A percentile compares a stretch with the other conserved stretches of the same genome.
Evolutionary conservation across 306 rosid genomes (phyloP).

Genomic region (Hippophae tibetana): DNA sequence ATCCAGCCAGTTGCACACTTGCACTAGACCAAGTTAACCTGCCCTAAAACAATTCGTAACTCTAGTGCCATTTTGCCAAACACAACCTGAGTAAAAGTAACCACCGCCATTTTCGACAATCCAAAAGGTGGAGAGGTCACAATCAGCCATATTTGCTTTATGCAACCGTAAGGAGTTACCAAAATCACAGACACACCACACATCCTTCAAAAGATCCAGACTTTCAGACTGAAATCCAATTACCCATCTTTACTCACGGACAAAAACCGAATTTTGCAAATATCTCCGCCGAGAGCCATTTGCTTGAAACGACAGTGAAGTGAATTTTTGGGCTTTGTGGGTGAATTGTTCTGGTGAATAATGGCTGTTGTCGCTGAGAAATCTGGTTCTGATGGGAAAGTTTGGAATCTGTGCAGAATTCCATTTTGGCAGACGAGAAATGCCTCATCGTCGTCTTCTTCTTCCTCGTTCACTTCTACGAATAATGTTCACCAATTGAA

Average conservation of each 20-base stretch:
- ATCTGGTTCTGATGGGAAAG: conserved; percentile 47
- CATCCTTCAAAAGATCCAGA: not conserved
- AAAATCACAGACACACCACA: conserved; percentile 18
- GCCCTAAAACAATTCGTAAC: not conserved
- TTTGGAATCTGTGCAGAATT: conserved; percentile 57
- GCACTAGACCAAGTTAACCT: conserved; percentile 8
- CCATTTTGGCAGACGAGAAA: conserved; percentile 77
- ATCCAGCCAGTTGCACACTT: conserved; percentile 24
- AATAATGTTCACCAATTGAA: conserved; percentile 40
- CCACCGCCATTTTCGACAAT: conserved; percentile 35
- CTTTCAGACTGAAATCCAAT: conserved; percentile 15
- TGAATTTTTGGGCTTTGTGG: not conserved
- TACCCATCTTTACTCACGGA: conserved; percentile 17
- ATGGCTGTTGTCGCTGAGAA: conserved; percentile 67
- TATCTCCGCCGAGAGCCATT: conserved; percentile 19
- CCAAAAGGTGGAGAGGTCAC: conserved; percentile 29
- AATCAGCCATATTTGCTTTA: conserved; percentile 28
- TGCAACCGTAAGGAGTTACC: conserved; percentile 25
- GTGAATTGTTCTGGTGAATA: not conserved
- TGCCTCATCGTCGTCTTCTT: conserved; percentile 27
- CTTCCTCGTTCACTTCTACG: conserved; percentile 34
- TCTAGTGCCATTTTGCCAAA: not conserved
- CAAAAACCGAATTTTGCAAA: conserved; percentile 18
- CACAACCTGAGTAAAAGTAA: conserved; percentile 14
- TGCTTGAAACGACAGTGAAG: not conserved